Conservation (phyloP, 345 rosid genomes). For the Salix dunnii region DNA sequence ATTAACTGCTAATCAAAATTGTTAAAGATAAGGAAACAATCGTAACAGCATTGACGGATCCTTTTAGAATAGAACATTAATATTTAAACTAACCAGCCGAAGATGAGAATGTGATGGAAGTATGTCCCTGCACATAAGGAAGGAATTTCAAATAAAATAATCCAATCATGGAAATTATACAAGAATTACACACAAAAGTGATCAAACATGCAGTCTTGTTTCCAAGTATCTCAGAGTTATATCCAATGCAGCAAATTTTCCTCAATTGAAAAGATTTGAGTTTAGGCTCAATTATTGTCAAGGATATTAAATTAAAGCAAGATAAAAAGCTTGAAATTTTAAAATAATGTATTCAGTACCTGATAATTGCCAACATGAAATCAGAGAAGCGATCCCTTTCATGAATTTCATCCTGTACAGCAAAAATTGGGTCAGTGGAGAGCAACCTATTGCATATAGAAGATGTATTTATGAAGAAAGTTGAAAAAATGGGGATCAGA, state of each 20-base stretch:
- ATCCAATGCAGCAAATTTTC: no score
- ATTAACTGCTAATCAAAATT: slow-evolving; percentile 5
- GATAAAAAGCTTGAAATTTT: not conserved
- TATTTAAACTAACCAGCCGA: slow-evolving; percentile 73
- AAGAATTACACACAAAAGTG: not conserved
- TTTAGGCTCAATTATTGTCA: not conserved
- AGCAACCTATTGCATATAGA: slow-evolving; percentile 15
- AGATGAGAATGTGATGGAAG: slow-evolving; percentile 75
- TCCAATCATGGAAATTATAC: not conserved
- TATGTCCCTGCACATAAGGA: slow-evolving; percentile 66
- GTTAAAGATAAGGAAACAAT: not conserved
- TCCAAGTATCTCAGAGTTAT: not conserved
- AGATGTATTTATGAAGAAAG: not conserved
- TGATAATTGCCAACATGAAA: slow-evolving; percentile 76
- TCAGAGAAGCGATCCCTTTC: slow-evolving; percentile 97
- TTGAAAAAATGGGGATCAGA: not conserved
- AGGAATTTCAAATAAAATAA: slow-evolving; percentile 16
- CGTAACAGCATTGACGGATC: not conserved
- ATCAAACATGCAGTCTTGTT: not conserved
- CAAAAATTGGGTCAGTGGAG: slow-evolving; percentile 24
- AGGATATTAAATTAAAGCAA: slow-evolving; percentile 4
- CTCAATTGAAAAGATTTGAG: not conserved
- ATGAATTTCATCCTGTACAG: slow-evolving; percentile 89
- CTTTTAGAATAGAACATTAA: not conserved
- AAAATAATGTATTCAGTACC: not conserved